Base-by-base conservation (phyloP, 1,284 basidiomycete species). In the Ustilago xerochloae region DNA sequence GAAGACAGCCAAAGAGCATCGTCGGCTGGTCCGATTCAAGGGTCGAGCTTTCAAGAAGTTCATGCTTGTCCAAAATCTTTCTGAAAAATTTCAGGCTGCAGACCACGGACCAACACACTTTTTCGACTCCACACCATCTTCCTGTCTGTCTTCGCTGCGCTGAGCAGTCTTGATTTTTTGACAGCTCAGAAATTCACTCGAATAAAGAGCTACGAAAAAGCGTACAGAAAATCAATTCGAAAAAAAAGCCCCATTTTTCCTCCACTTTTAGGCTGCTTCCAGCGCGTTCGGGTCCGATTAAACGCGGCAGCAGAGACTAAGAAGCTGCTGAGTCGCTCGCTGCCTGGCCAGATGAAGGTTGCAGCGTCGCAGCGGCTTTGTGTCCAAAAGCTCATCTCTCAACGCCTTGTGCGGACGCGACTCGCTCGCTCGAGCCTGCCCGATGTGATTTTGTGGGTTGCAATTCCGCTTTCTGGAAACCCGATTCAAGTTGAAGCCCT, bases 11-110 rank as follows among this genome's bases (percentile, higher is more conserved):
- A 26, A 26, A 6, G 4, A 24, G 7, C 22, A 43, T 24, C 20
- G 20, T 38, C 50, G 22, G 48, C 22, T 26, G 9, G 22, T 24
- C 30, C 32, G 48, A 38, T 28, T 51, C 18, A 24, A 38, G 35
- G 33, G 36, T 51, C 43, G 43, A 48, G 46, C 33, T 35, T 33
- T 16, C 30, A 32, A 48, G 29, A 48, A 32, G 48, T 50, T 50
- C 30, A 50, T n/a, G 24, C 28, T 22, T 50, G 29, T 50, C 48
- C 46, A 63, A 54, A 54, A 36, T 38, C n/a, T n/a, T n/a, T n/a
- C 29, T 33, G 47, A 63, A 63, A 63, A 60, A 63, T 38, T 63
- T 60, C 9, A 47, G 56, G 52, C 61, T 63, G 60, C 56, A 58
- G 33, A 47, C 9, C 66, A 63, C 51, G 47, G 55, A 50, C 41